phyloP scores from a whole-genome alignment of 2,329 filamentous ascomycete genomes.

The Furcasterigmium sp. region DNA sequence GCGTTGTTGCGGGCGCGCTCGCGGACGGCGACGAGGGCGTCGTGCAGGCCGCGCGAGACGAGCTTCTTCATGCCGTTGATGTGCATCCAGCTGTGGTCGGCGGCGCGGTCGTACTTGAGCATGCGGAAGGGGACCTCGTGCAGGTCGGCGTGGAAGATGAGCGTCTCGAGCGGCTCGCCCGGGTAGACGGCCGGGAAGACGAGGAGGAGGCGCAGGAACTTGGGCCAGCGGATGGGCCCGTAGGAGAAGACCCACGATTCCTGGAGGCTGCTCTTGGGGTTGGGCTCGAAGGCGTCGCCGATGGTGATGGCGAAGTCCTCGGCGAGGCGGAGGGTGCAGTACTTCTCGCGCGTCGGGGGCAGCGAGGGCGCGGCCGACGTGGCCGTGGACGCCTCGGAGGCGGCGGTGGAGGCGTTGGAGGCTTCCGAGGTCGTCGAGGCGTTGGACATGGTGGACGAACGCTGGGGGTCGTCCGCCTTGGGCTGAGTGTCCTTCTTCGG shows the following conservation, averaged over 20 bases:
- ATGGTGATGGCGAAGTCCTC: slow-evolving; percentile 11
- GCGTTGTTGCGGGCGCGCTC: slow-evolving; percentile 6
- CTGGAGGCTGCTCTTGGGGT: slow-evolving; percentile 7
- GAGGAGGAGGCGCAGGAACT: slow-evolving; percentile 11
- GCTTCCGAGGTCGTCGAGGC: background rate
- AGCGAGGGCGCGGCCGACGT: background rate
- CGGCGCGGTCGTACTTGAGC: slow-evolving; percentile 7
- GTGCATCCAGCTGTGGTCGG: slow-evolving; percentile 6
- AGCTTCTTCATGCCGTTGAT: slow-evolving; percentile 9
- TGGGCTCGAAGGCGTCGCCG: slow-evolving; percentile 12
- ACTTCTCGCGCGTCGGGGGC: slow-evolving; percentile 7
- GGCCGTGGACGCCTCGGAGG: background rate
- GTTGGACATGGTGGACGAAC: background rate
- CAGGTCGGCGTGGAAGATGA: slow-evolving; percentile 13
- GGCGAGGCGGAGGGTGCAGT: slow-evolving; percentile 10
- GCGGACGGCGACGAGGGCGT: slow-evolving; percentile 9
- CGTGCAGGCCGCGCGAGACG: slow-evolving; percentile 8
- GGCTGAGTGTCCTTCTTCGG: background rate
- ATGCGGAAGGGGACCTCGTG: slow-evolving; percentile 13
- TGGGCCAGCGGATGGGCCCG: slow-evolving; percentile 8
- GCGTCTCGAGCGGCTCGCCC: slow-evolving; percentile 11
- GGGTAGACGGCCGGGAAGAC: slow-evolving; percentile 7
- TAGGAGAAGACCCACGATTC: slow-evolving; percentile 8
- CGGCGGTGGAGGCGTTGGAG: background rate
- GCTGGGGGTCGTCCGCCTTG: background rate